Conservation (phyloP, 805 yeast species). For the Candida montana region DNA sequence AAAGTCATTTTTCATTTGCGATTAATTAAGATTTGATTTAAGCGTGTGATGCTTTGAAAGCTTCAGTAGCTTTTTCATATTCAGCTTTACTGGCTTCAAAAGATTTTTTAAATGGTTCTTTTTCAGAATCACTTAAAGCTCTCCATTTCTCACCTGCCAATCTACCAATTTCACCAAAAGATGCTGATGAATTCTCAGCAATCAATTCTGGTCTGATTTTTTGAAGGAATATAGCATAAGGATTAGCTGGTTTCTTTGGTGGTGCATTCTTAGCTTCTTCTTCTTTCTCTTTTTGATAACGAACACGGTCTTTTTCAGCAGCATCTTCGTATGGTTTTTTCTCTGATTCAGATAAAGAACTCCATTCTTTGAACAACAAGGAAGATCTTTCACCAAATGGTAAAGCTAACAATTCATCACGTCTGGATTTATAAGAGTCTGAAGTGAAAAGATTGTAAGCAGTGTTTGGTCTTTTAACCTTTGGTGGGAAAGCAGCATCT, state of each 20-base stretch:
- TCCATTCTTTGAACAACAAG: slow-evolving; percentile 12
- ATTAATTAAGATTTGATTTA: too few relatives aligned
- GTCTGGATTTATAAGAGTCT: slow-evolving; percentile 10
- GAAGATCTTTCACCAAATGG: slow-evolving; percentile 14
- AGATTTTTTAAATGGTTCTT: slow-evolving; percentile 38
- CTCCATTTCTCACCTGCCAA: slow-evolving; percentile 90
- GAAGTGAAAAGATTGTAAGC: slow-evolving; percentile 14
- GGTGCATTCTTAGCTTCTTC: slow-evolving; percentile 12
- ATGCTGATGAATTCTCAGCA: slow-evolving; percentile 14
- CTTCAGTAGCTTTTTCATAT: slow-evolving; percentile 29
- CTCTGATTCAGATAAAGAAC: slow-evolving; percentile 9
- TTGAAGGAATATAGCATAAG: slow-evolving; percentile 14
- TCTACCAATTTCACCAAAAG: slow-evolving; percentile 37
- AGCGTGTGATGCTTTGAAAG: neutral
- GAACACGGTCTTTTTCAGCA: slow-evolving; percentile 13
- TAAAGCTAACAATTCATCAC: slow-evolving; percentile 10
- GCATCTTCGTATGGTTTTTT: slow-evolving; percentile 8
- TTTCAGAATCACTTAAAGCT: slow-evolving; percentile 66
- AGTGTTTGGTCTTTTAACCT: slow-evolving; percentile 6
- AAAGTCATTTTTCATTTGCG: too few relatives aligned
- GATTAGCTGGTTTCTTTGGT: slow-evolving; percentile 22
- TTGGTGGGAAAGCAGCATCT: slow-evolving; percentile 20
- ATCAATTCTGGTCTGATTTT: slow-evolving; percentile 10
- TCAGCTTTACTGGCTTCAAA: slow-evolving; percentile 26
- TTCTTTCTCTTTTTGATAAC: slow-evolving; percentile 14